Conservation (phyloP, 192 early-diverging fungal species). For the Coemansia sp. region DNA sequence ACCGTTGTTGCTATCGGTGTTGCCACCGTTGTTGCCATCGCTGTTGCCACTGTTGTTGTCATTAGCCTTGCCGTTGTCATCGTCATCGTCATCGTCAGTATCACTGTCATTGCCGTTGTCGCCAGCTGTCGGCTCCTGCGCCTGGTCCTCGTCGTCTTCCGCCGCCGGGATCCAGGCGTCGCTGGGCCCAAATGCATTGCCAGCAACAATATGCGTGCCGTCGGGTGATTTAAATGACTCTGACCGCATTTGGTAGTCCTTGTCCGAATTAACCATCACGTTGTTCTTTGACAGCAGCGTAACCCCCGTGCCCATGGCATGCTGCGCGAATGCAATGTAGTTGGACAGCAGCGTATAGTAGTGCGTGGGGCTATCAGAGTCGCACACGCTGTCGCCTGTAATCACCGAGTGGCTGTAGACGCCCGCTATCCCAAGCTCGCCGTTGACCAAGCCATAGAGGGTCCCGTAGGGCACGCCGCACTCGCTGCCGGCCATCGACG, state of each 20-base stretch:
- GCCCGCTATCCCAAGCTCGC: constrained; percentile 3
- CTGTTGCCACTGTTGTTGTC: neutral
- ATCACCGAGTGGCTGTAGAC: constrained; percentile 28
- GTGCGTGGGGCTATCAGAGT: constrained; percentile 2
- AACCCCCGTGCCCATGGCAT: constrained; percentile 8
- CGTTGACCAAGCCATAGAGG: constrained; percentile 8
- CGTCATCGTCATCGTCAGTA: neutral
- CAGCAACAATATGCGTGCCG: neutral
- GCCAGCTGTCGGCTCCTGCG: neutral
- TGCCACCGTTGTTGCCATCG: neutral
- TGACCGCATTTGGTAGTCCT: neutral
- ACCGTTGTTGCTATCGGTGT: neutral
- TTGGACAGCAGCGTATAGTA: constrained; percentile 29
- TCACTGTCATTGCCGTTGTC: neutral
- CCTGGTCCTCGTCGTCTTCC: too few species aligned
- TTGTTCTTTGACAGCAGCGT: neutral
- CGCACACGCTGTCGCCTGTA: constrained; percentile 8
- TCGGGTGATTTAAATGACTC: neutral
- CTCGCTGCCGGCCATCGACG: neutral
- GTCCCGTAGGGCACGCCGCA: constrained; percentile 29
- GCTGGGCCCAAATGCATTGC: neutral
- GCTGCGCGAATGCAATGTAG: constrained; percentile 18
- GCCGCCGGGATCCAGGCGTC: neutral
- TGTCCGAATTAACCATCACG: neutral
- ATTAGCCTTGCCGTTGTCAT: neutral